Evolutionary conservation across 1,284 basidiomycete genomes (phyloP).

Genomic region (Takashimella koratensis): DNA sequence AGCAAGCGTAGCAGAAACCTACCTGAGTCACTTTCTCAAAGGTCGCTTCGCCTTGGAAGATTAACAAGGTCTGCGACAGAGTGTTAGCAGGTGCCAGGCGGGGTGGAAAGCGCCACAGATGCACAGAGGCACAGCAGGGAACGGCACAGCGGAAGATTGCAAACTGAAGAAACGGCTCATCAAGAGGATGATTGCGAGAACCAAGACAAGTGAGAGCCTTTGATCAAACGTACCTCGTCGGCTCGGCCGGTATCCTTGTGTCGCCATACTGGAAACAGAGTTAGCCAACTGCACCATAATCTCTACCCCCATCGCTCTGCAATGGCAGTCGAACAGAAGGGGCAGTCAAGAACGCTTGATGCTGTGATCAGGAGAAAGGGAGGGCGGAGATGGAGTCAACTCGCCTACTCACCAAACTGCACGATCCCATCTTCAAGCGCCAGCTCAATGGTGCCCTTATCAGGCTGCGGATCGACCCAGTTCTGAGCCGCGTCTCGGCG

Average conservation of each 20-base stretch:
- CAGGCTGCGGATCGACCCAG: constrained; percentile 46
- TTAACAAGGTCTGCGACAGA: constrained; percentile 39
- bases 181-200: no score
- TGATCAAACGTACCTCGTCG: constrained; percentile 42
- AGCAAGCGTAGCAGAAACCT: constrained; percentile 2
- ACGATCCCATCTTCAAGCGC: constrained; percentile 41
- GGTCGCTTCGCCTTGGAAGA: constrained; percentile 49
- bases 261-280: constrained; percentile 34
- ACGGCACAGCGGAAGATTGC: no score
- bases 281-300: background rate
- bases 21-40: constrained; percentile 43
- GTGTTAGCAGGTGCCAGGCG: background rate
- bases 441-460: constrained; percentile 44
- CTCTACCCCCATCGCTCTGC: background rate
- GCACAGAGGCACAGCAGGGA: no score
- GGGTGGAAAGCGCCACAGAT: no score
- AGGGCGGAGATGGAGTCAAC: no score
- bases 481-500: constrained; percentile 36
- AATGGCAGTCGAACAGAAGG: background rate
- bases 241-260: constrained; percentile 25
- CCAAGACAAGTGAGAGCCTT: no score
- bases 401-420: constrained; percentile 42
- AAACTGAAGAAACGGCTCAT: no score
- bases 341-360: background rate
- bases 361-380: no score